These are phyloP conservation scores for Bothriochloa decipiens DNA, from an alignment of 176 grass and related monocot species.

Conservation along the genomic window DNA sequence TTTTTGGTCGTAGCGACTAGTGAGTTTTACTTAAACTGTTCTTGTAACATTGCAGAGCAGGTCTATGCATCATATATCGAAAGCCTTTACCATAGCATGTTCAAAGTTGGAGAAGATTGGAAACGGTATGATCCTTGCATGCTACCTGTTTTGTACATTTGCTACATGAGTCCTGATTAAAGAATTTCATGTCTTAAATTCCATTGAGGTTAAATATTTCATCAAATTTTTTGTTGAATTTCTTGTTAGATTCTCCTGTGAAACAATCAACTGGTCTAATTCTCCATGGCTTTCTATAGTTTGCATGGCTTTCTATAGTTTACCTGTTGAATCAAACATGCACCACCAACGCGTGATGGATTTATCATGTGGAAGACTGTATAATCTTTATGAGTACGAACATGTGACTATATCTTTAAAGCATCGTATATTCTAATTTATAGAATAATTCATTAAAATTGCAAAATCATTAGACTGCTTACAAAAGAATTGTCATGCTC, in stretches of 20 bases:
- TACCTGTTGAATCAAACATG: conserved; percentile 2
- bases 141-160: background rate
- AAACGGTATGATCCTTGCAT: conserved; percentile 55
- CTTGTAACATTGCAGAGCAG: conserved; percentile 62
- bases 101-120: conserved; percentile 90
- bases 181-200: background rate
- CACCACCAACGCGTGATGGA: background rate
- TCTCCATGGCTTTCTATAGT: background rate
- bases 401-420: background rate
- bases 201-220: background rate
- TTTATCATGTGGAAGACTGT: background rate
- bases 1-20: background rate
- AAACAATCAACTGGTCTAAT: background rate
- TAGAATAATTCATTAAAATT: conserved; percentile 1
- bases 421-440: background rate
- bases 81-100: conserved; percentile 77
- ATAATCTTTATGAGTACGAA: conserved; percentile 8
- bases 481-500: conserved; percentile 1
- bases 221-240: background rate
- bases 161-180: background rate
- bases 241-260: background rate
- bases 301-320: background rate
- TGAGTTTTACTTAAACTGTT: background rate
- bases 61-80: conserved; percentile 90
- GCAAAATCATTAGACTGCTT: background rate